A percentile compares a stretch with the other conserved stretches of the same genome.
Evolutionary conservation across 441 rosid species (phyloP).

Genomic region (Syzygium syzygioides): DNA sequence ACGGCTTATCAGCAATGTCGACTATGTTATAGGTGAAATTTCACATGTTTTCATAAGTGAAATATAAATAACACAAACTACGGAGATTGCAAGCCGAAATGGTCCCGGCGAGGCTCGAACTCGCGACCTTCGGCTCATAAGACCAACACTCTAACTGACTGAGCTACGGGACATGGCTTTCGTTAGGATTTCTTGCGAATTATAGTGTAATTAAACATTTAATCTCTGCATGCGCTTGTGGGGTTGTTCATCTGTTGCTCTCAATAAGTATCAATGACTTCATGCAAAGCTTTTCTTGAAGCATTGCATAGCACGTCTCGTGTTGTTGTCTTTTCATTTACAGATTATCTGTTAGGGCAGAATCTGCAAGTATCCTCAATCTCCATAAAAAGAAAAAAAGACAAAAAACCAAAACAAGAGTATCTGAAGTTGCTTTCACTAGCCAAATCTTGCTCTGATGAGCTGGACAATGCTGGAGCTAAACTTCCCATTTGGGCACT

Average conservation of each 20-base stretch:
- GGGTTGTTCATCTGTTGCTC: not conserved
- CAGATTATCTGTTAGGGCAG: not conserved
- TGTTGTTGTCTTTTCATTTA: not conserved
- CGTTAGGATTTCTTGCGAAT: not conserved
- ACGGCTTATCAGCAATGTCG: not conserved
- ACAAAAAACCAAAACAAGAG: not conserved
- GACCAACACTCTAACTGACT: constrained; percentile 98
- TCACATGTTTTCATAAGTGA: not conserved
- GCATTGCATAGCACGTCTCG: not conserved
- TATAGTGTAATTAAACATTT: not conserved
- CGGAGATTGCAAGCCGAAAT: not conserved
- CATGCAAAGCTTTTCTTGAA: not conserved
- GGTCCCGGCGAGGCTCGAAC: constrained; percentile 89
- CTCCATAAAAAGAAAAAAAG: not conserved
- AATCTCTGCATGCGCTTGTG: not conserved
- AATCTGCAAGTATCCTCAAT: not conserved
- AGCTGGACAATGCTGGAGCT: not conserved
- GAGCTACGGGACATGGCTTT: constrained; percentile 65
- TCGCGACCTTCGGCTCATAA: constrained; percentile 98
- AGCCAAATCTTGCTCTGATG: not conserved
- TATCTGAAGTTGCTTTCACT: not conserved
- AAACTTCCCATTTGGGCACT: not conserved
- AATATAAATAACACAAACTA: not conserved
- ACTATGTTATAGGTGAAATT: not conserved
- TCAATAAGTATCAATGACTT: not conserved